phyloP scores from a whole-genome alignment of 2,329 filamentous ascomycete species.

The Trichophyton benhamiae region DNA sequence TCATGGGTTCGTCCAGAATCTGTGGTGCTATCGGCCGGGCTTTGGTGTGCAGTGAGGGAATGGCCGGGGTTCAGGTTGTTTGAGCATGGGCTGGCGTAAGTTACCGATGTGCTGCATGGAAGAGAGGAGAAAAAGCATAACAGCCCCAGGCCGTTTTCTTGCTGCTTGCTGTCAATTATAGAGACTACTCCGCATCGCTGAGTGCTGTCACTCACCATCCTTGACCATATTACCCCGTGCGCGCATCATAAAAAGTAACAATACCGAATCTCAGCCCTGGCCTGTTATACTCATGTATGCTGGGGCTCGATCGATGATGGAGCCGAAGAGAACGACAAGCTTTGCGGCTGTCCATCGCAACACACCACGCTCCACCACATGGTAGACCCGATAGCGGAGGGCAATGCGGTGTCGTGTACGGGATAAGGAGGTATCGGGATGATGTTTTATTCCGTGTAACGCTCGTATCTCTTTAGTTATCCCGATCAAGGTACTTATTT shows the following conservation, averaged over 20 bases:
- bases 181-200: no score
- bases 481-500: background rate
- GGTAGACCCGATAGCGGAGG: background rate
- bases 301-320: background rate
- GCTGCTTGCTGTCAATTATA: no score
- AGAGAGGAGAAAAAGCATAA: background rate
- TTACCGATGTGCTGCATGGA: background rate
- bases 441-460: background rate
- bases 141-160: background rate
- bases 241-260: background rate
- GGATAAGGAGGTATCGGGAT: background rate
- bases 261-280: background rate
- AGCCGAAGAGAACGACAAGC: background rate
- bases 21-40: background rate
- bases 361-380: background rate
- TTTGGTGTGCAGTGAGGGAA: background rate
- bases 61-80: background rate
- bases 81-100: background rate
- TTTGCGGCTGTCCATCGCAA: background rate
- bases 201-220: no score
- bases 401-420: background rate
- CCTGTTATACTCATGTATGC: background rate
- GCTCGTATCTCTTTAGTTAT: background rate
- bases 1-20: background rate
- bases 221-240: background rate